These are phyloP conservation scores for Rhizomucor miehei DNA, from an alignment of 371 early-diverging fungal species.

Conservation along the genomic window DNA sequence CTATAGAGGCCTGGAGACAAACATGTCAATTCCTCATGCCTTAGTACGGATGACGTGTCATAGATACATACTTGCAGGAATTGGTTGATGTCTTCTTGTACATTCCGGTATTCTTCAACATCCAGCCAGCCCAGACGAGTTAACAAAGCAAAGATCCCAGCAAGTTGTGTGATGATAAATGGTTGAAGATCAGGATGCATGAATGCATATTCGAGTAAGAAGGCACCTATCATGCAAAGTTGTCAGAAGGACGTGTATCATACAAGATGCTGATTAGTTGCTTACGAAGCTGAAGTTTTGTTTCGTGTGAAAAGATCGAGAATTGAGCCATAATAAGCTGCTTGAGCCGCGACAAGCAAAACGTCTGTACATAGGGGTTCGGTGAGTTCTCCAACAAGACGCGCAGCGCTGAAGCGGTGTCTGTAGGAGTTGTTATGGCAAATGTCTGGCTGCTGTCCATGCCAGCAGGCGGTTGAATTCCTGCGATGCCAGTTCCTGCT, in stretches of 20 bases:
- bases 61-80: slow-evolving; percentile 62
- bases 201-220: slow-evolving; percentile 67
- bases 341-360: slow-evolving; percentile 66
- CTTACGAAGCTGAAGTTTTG: slow-evolving; percentile 69
- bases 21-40: no score
- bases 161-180: slow-evolving; percentile 67
- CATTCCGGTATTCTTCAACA: slow-evolving; percentile 62
- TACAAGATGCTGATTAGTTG: no score
- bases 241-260: no score
- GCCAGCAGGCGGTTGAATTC: slow-evolving; percentile 31
- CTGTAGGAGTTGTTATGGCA: slow-evolving; percentile 64
- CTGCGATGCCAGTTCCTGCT: slow-evolving; percentile 45
- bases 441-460: slow-evolving; percentile 38
- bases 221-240: slow-evolving; percentile 36
- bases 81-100: slow-evolving; percentile 61
- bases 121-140: slow-evolving; percentile 86
- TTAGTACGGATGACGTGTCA: no score
- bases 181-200: slow-evolving; percentile 62
- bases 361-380: slow-evolving; percentile 72
- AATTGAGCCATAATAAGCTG: slow-evolving; percentile 72
- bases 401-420: slow-evolving; percentile 67
- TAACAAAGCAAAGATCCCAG: slow-evolving; percentile 71
- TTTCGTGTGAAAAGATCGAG: slow-evolving; percentile 56
- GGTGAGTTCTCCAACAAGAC: slow-evolving; percentile 69
- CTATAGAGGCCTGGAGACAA: slow-evolving; percentile 48